Base-by-base conservation (phyloP, 2,329 filamentous ascomycete genomes). In the Cercospora sp. region DNA sequence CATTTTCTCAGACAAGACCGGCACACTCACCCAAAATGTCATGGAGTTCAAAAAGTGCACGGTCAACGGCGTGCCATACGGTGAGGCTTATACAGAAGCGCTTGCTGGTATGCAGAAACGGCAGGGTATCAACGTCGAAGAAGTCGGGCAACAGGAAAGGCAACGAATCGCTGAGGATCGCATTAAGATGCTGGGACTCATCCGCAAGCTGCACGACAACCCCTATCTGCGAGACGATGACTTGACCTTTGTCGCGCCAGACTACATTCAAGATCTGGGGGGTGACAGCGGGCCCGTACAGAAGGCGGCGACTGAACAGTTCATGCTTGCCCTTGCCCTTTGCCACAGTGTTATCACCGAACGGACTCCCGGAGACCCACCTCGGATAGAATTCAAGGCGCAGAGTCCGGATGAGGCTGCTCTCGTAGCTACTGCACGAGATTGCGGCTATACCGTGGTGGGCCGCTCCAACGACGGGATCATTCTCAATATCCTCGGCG, bases 31-130 rank as follows among this genome's bases (percentile, higher is more conserved):
- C 0, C 92, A 96, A 76, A 97, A 97, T 78, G 91, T 96, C 63
- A 97, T 97, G 95, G 96, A 99, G 79, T 99, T 98, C 87, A 99
- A 98, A 80, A 99, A 99, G 80, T 93, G 91, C 65, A 97, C 94
- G 0, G 90, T 99, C 80, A 98, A 98, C 75, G 94, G 94, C n/a
- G 88, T 95, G 68, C 89, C 94, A 0, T 99, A 99, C 73, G 95
- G 96, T 69, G 95, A 99, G 81, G 95, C 95, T 0, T 99, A 97
- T 76, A 99, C 96, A 0, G 95, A 99, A 80, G 95, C 95, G 0
- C 92, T 97, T 79, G 92, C 94, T 62, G 95, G 95, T 66, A 95
- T 99, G 92, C 93, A 97, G 78, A 93, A 94, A 80, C 88, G 95
- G 69, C 83, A 94, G 79, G 95, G 95, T 60, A 86, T 97, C 61